Conservation (phyloP, 345 rosid genomes). For the Camelina sativa region DNA sequence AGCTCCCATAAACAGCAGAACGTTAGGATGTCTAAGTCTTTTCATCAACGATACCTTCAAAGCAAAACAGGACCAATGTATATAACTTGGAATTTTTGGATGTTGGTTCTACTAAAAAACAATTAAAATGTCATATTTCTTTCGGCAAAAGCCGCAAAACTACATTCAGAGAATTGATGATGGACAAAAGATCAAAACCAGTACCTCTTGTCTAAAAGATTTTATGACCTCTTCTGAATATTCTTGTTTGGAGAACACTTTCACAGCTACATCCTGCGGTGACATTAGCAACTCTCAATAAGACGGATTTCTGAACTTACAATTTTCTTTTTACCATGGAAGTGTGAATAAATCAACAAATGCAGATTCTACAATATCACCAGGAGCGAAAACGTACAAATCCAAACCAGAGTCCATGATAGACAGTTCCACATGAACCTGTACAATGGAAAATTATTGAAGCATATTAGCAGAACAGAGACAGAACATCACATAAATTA, state of each 20-base stretch:
- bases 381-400: conserved; percentile 75
- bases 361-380: conserved; percentile 10
- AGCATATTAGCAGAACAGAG: conserved; percentile 21
- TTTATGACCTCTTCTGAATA: conserved; percentile 78
- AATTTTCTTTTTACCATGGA: background rate
- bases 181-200: conserved; percentile 1
- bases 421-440: conserved; percentile 99
- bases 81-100: background rate
- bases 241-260: conserved; percentile 93
- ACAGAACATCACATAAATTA: conserved; percentile 38
- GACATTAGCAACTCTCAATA: conserved; percentile 36
- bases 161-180: background rate
- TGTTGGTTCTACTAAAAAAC: conserved; percentile 17
- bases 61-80: conserved; percentile 25
- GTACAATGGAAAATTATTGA: conserved; percentile 39
- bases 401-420: conserved; percentile 97
- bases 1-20: conserved; percentile 96
- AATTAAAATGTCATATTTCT: background rate
- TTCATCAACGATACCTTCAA: conserved; percentile 86
- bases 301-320: conserved; percentile 20
- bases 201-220: conserved; percentile 89
- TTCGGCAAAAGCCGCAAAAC: conserved; percentile 3
- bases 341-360: conserved; percentile 42
- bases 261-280: conserved; percentile 94
- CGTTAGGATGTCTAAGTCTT: conserved; percentile 93